phyloP scores from a whole-genome alignment of 2,329 filamentous ascomycete genomes.

The Leptographium lundbergii region DNA sequence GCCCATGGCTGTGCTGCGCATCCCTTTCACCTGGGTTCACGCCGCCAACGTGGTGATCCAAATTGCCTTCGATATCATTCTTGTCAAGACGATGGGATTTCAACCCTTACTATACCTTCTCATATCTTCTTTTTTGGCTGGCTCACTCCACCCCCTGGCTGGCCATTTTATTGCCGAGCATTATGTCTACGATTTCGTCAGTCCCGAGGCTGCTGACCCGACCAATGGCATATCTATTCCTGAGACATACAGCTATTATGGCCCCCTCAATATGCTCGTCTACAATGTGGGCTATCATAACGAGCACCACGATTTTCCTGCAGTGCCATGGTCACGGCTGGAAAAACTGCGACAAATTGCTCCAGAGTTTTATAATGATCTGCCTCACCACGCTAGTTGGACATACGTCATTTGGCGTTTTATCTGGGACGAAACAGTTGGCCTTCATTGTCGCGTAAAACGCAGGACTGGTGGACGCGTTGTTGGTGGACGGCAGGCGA shows the following conservation, averaged over 20 bases:
- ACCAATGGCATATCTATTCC: conserved; percentile 56
- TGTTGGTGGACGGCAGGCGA: conserved; percentile 38
- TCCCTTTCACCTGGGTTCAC: conserved; percentile 79
- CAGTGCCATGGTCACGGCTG: conserved; percentile 85
- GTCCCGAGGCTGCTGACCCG: conserved; percentile 40
- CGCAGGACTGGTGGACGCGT: conserved; percentile 60
- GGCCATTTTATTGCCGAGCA: conserved; percentile 99
- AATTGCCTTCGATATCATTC: conserved; percentile 59
- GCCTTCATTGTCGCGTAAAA: conserved; percentile 88
- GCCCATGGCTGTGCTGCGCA: conserved; percentile 84
- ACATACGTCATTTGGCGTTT: conserved; percentile 90
- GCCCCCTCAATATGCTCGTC: conserved; percentile 77
- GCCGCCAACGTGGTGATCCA: conserved; percentile 70
- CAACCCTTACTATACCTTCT: conserved; percentile 71
- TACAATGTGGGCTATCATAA: conserved; percentile 98
- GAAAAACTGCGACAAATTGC: conserved; percentile 67
- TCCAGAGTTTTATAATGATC: conserved; percentile 77
- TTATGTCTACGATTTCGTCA: conserved; percentile 62
- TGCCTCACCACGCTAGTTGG: conserved; percentile 87
- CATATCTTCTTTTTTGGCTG: conserved; percentile 83
- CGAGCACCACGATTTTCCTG: conserved; percentile 97
- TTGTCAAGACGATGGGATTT: conserved; percentile 48
- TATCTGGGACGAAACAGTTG: conserved; percentile 78
- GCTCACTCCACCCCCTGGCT: conserved; percentile 84
- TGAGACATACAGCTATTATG: conserved; percentile 97